Evolutionary conservation across 1,284 basidiomycete genomes (phyloP).

Genomic region (Ustilago shanxiensis): DNA sequence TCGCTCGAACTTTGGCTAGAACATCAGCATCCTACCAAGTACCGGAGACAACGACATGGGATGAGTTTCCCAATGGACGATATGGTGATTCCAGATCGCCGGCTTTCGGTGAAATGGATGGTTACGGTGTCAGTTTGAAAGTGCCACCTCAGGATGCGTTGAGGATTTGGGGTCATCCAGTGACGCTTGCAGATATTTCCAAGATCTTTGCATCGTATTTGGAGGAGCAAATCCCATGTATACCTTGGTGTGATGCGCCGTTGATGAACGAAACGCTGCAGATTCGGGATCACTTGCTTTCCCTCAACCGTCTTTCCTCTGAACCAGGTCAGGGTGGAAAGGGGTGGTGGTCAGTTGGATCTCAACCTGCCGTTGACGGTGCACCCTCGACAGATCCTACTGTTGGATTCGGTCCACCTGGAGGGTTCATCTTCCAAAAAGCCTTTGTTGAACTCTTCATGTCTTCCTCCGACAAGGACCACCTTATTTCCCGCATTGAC

Average conservation of each 20-base stretch:
- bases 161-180: slow-evolving; percentile 85
- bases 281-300: slow-evolving; percentile 83
- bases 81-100: slow-evolving; percentile 68
- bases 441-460: slow-evolving; percentile 97
- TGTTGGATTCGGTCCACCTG: slow-evolving; percentile 91
- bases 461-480: slow-evolving; percentile 76
- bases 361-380: slow-evolving; percentile 78
- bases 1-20: slow-evolving; percentile 37
- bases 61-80: slow-evolving; percentile 69
- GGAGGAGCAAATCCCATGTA: slow-evolving; percentile 76
- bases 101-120: slow-evolving; percentile 68
- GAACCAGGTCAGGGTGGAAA: slow-evolving; percentile 34
- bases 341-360: slow-evolving; percentile 93
- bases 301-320: slow-evolving; percentile 74
- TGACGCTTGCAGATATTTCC: slow-evolving; percentile 79
- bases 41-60: slow-evolving; percentile 61
- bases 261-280: slow-evolving; percentile 85
- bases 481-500: slow-evolving; percentile 76
- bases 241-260: slow-evolving; percentile 90
- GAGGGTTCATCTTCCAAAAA: slow-evolving; percentile 97
- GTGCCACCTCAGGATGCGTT: slow-evolving; percentile 76
- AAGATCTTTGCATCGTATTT: slow-evolving; percentile 84
- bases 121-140: slow-evolving; percentile 68
- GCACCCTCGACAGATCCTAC: slow-evolving; percentile 72
- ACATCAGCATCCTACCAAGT: slow-evolving; percentile 50